phyloP scores from a whole-genome alignment of 2,329 filamentous ascomycete genomes.

The Cordyceps fumosorosea region DNA sequence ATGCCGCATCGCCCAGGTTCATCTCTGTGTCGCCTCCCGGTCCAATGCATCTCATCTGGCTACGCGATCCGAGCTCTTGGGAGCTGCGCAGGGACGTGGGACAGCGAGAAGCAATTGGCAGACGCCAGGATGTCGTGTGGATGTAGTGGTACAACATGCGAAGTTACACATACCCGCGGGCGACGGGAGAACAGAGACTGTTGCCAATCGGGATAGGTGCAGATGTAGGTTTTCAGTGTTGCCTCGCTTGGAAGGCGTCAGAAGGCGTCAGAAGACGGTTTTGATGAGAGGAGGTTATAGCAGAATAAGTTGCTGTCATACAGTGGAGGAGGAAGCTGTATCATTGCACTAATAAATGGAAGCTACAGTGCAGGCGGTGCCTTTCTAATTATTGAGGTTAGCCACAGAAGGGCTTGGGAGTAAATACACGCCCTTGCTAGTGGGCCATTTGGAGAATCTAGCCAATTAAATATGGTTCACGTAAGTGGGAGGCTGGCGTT shows the following conservation, averaged over 20 bases:
- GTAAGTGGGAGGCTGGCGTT: background rate
- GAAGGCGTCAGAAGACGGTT: background rate
- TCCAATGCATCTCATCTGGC: background rate
- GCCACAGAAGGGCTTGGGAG: background rate
- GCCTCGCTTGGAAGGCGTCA: background rate
- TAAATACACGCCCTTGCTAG: background rate
- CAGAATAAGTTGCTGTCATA: no score
- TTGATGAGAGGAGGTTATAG: no score
- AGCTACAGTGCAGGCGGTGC: no score
- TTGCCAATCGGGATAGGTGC: background rate
- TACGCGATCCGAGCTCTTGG: conserved; percentile 1
- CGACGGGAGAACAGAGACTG: background rate
- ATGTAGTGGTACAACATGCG: background rate
- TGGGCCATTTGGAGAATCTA: background rate
- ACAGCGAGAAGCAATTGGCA: background rate
- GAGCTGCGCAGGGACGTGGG: background rate
- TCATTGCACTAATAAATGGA: no score
- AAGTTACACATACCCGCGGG: background rate
- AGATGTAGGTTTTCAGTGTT: background rate
- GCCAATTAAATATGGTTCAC: background rate
- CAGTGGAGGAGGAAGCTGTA: no score
- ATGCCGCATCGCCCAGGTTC: background rate
- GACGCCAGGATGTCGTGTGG: background rate
- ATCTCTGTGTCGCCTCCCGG: background rate
- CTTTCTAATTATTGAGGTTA: background rate